phyloP scores from a whole-genome alignment of 1,139 yeast species.

The Pneumocystis sp. region DNA sequence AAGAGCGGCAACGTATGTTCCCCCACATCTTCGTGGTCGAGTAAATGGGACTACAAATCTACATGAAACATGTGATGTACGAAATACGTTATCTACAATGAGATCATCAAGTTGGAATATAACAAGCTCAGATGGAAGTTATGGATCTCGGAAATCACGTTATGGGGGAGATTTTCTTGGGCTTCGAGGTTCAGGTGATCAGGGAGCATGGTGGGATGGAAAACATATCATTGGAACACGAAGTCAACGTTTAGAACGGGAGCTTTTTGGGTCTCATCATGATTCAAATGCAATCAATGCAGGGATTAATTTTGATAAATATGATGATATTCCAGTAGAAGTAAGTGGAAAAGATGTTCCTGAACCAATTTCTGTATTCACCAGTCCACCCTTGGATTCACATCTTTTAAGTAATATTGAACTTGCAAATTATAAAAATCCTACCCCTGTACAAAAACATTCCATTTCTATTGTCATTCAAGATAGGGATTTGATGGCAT shows the following conservation, averaged over 20 bases:
- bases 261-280: slow-evolving; percentile 76
- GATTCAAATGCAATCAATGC: slow-evolving; percentile 66
- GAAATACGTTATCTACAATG: not conserved
- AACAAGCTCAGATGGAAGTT: not conserved
- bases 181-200: not conserved
- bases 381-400: slow-evolving; percentile 81
- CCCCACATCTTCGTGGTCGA: slow-evolving; percentile 11
- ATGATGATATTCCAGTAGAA: slow-evolving; percentile 96
- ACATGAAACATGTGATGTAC: not conserved
- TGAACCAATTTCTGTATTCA: slow-evolving; percentile 76
- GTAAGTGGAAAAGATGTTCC: slow-evolving; percentile 94
- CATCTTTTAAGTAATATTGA: slow-evolving; percentile 76
- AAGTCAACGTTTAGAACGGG: slow-evolving; percentile 57
- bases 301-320: slow-evolving; percentile 96
- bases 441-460: slow-evolving; percentile 98
- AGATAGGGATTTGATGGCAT: slow-evolving; percentile 98
- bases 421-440: slow-evolving; percentile 80
- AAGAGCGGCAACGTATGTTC: slow-evolving; percentile 1
- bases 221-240: slow-evolving; percentile 71
- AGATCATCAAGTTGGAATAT: not conserved
- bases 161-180: not conserved
- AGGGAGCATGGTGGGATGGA: slow-evolving; percentile 77
- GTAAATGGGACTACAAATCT: not conserved
- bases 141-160: not conserved
- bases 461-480: slow-evolving; percentile 92